Evolutionary conservation across 2,329 filamentous ascomycete species (phyloP).

Genomic region (Ascochyta viciae-villosae): DNA sequence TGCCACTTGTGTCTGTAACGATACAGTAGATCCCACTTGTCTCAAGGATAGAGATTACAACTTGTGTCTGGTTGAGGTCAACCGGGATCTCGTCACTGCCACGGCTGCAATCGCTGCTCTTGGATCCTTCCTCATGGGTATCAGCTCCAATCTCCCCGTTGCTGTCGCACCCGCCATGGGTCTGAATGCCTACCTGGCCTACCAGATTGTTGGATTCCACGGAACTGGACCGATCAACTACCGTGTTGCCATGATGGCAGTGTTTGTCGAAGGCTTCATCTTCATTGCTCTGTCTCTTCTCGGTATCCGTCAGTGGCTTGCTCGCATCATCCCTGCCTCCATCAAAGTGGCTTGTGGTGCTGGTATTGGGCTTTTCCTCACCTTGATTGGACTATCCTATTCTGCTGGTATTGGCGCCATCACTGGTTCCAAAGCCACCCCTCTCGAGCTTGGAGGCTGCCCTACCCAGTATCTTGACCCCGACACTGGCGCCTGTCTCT

Average conservation of each 20-base stretch:
- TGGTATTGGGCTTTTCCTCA: conserved; percentile 86
- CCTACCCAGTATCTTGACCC: conserved; percentile 56
- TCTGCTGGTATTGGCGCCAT: conserved; percentile 81
- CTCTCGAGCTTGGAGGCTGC: conserved; percentile 79
- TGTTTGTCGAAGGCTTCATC: conserved; percentile 87
- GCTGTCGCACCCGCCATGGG: conserved; percentile 79
- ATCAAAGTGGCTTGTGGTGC: conserved; percentile 93
- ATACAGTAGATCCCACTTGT: conserved; percentile 60
- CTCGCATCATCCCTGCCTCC: conserved; percentile 69
- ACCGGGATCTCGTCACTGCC: conserved; percentile 81
- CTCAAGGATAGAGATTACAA: conserved; percentile 64
- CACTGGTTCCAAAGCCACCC: conserved; percentile 70
- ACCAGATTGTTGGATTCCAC: conserved; percentile 78
- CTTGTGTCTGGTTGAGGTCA: conserved; percentile 68
- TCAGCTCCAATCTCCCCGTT: conserved; percentile 81
- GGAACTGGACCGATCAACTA: conserved; percentile 74
- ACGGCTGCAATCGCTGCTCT: conserved; percentile 85
- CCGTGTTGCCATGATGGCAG: conserved; percentile 78
- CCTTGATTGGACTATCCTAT: conserved; percentile 80
- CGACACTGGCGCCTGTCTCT: conserved; percentile 63
- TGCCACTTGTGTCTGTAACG: conserved; percentile 77
- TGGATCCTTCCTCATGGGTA: conserved; percentile 79
- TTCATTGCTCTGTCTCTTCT: conserved; percentile 79
- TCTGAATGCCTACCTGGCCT: conserved; percentile 88
- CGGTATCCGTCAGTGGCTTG: conserved; percentile 75